Evolutionary conservation across 1,139 yeast genomes (phyloP).

Genomic region (Yamadazyma oceani): DNA sequence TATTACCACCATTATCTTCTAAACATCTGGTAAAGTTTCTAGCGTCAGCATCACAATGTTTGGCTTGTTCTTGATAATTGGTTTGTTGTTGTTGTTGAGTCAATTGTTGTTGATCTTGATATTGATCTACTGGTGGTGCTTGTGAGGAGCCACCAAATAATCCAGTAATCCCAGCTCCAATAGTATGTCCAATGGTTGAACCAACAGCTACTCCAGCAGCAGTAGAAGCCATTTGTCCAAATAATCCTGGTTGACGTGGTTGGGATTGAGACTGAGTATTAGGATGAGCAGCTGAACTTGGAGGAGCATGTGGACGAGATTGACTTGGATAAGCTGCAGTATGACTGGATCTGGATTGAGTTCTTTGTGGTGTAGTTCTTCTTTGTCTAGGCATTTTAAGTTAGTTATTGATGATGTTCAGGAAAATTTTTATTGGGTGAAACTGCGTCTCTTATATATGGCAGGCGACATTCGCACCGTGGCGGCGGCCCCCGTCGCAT

Average conservation of each 20-base stretch:
- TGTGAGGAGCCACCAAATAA: conserved; percentile 80
- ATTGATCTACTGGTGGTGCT: conserved; percentile 46
- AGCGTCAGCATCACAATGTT: conserved; percentile 87
- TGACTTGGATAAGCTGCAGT: conserved; percentile 65
- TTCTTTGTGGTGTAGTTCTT: conserved; percentile 60
- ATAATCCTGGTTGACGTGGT: conserved; percentile 70
- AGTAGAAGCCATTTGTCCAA: conserved; percentile 96
- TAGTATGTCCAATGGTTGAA: conserved; percentile 92
- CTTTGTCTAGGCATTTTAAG: conserved; percentile 59
- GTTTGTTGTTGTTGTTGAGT: conserved; percentile 34
- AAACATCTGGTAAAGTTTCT: conserved; percentile 93
- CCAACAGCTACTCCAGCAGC: conserved; percentile 99
- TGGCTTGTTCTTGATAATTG: conserved; percentile 47
- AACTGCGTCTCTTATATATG: conserved; percentile 8
- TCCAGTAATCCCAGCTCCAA: conserved; percentile 90
- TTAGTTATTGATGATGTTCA: conserved; percentile 1
- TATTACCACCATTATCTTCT: conserved; percentile 89
- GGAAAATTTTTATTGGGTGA: conserved; percentile 5
- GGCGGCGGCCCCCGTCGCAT: not conserved
- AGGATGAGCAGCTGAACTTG: conserved; percentile 39
- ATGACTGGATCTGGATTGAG: conserved; percentile 71
- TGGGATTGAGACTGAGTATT: conserved; percentile 31
- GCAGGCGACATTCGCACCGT: conserved; percentile 7
- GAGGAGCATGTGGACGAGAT: conserved; percentile 9
- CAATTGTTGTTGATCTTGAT: conserved; percentile 30